Evolutionary conservation across 805 yeast genomes (phyloP).

Genomic region (Lipomyces orientalis): DNA sequence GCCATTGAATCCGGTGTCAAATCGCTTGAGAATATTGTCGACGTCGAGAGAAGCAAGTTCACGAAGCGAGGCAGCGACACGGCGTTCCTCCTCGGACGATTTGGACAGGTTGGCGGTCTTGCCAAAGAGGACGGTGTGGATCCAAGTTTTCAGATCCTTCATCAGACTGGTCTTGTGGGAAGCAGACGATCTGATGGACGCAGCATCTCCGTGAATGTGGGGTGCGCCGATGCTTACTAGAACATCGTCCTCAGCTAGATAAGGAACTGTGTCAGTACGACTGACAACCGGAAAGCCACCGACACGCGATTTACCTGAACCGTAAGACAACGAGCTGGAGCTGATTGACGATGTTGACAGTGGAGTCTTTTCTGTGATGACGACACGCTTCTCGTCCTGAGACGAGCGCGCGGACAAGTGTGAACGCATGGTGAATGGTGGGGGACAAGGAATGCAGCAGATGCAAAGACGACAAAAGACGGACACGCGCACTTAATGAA

Average conservation of each 20-base stretch:
- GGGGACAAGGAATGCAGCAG: background rate
- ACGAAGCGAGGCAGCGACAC: conserved; percentile 27
- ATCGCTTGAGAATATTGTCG: conserved; percentile 28
- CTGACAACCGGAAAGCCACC: no score
- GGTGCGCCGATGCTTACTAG: conserved; percentile 29
- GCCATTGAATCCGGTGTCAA: conserved; percentile 30
- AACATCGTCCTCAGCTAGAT: conserved; percentile 22
- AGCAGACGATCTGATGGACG: conserved; percentile 22
- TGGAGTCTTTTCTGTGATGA: conserved; percentile 26
- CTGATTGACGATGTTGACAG: conserved; percentile 13
- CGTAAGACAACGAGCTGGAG: conserved; percentile 13
- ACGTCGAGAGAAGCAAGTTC: conserved; percentile 27
- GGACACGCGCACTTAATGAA: background rate
- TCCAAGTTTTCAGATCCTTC: conserved; percentile 28
- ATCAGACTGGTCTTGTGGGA: conserved; percentile 9
- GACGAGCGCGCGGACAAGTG: conserved; percentile 12
- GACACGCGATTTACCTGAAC: conserved; percentile 14
- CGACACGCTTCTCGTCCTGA: conserved; percentile 32
- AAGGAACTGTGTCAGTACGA: background rate
- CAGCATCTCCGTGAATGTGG: conserved; percentile 17
- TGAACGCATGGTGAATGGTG: background rate
- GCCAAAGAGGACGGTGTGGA: conserved; percentile 30
- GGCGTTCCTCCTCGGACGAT: conserved; percentile 35
- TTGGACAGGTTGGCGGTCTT: conserved; percentile 34
- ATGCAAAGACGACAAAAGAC: background rate